These are phyloP conservation scores for Pinus albicaulis DNA, from an alignment of 75 land plant genomes.

Conservation along the genomic window DNA sequence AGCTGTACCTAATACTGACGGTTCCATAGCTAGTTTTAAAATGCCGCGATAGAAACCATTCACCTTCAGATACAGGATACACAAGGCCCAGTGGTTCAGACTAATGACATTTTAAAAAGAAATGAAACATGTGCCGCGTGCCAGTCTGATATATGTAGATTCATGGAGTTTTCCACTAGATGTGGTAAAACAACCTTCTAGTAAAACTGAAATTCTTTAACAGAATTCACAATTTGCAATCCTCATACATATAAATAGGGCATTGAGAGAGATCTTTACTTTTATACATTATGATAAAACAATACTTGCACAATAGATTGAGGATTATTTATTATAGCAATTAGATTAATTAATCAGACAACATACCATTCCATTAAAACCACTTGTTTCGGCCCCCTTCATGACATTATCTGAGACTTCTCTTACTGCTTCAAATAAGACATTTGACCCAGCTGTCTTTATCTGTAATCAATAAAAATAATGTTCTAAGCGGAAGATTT, in stretches of 20 bases:
- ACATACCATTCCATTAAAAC: constrained; percentile 88
- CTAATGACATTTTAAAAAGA: not conserved
- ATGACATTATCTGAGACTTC: constrained; percentile 88
- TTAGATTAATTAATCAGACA: not conserved
- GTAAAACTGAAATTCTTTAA: not conserved
- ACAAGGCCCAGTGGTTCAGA: not conserved
- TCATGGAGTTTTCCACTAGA: not conserved
- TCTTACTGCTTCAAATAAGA: constrained; percentile 78
- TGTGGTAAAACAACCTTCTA: not conserved
- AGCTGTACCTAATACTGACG: constrained; percentile 68
- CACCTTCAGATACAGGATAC: constrained; percentile 36
- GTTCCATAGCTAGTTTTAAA: constrained; percentile 88
- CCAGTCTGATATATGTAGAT: not conserved
- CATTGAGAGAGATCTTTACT: too few relatives aligned
- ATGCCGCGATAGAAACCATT: constrained; percentile 91
- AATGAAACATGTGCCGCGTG: not conserved
- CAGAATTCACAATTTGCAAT: not conserved
- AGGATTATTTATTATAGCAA: not conserved
- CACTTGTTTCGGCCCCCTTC: constrained; percentile 87
- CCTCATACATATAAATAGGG: not conserved
- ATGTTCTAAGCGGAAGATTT: not conserved
- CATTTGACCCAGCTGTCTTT: constrained; percentile 84
- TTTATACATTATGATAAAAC: not conserved
- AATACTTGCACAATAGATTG: not conserved
- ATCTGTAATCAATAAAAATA: constrained; percentile 40